Conservation (phyloP, 306 rosid genomes). For the Prunus salicina region DNA sequence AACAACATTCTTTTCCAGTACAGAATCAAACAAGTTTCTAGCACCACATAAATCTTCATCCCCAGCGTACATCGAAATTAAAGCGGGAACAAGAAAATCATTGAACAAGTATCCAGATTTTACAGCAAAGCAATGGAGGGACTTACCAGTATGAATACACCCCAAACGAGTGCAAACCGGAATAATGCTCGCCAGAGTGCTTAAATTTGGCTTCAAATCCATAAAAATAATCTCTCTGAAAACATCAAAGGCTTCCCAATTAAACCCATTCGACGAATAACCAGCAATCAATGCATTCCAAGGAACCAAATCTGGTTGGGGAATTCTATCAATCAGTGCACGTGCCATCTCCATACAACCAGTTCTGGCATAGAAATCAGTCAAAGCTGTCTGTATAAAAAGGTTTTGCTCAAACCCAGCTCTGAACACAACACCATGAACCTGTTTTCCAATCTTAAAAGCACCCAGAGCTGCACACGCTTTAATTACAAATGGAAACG, state of each 20-base stretch:
- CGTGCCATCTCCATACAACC: slow-evolving; percentile 26
- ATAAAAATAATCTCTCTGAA: slow-evolving; percentile 13
- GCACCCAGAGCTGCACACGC: slow-evolving; percentile 34
- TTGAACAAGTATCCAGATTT: slow-evolving; percentile 25
- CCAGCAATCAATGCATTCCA: slow-evolving; percentile 36
- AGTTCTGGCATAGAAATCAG: slow-evolving; percentile 26
- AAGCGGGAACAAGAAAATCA: slow-evolving; percentile 32
- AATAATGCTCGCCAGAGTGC: slow-evolving; percentile 35
- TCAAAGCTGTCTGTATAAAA: slow-evolving; percentile 29
- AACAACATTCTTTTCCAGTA: slow-evolving; percentile 11
- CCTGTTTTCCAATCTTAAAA: slow-evolving; percentile 16
- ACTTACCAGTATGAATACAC: slow-evolving; percentile 22
- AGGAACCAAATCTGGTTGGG: slow-evolving; percentile 31
- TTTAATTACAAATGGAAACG: slow-evolving; percentile 33
- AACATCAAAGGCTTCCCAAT: slow-evolving; percentile 25
- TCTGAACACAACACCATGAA: slow-evolving; percentile 28
- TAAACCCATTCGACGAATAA: slow-evolving; percentile 30
- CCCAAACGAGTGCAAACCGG: slow-evolving; percentile 37
- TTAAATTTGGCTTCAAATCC: slow-evolving; percentile 34
- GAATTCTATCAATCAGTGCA: slow-evolving; percentile 28
- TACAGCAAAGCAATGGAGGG: slow-evolving; percentile 30
- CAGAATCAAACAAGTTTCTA: slow-evolving; percentile 32
- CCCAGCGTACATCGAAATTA: slow-evolving; percentile 34
- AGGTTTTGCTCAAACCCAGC: slow-evolving; percentile 29
- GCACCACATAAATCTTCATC: slow-evolving; percentile 19